Conservation (phyloP, 768 basidiomycete species). For the Nevesoporus exiguus region DNA sequence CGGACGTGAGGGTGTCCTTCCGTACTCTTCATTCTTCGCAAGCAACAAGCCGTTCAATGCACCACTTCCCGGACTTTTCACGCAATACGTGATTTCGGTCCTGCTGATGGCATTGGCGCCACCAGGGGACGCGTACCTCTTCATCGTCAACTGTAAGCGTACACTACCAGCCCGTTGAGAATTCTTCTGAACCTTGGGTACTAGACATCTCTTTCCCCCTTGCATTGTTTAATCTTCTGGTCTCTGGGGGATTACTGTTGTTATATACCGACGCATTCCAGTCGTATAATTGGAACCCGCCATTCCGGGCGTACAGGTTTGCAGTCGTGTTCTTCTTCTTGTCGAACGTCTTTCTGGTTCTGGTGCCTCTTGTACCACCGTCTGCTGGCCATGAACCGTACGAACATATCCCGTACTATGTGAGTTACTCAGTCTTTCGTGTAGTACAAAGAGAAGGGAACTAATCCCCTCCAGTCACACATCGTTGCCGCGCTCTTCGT, state of each 20-base stretch:
- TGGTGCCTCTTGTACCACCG: constrained; percentile 64
- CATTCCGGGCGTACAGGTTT: constrained; percentile 52
- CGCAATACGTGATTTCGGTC: constrained; percentile 61
- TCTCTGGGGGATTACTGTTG: constrained; percentile 61
- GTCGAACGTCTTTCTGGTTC: constrained; percentile 62
- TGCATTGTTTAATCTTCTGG: constrained; percentile 54
- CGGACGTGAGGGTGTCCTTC: constrained; percentile 50
- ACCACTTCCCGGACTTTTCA: constrained; percentile 59
- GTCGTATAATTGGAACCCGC: constrained; percentile 57
- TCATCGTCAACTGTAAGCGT: constrained; percentile 59
- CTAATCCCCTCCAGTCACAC: constrained; percentile 40
- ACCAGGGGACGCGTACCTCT: constrained; percentile 71
- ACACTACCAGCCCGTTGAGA: neutral
- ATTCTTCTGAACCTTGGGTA: neutral
- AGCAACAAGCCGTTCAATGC: constrained; percentile 69
- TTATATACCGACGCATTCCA: constrained; percentile 47
- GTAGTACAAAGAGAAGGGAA: neutral
- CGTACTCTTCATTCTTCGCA: constrained; percentile 62
- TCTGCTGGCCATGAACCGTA: constrained; percentile 48
- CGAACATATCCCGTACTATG: constrained; percentile 64
- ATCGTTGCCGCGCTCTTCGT: constrained; percentile 44
- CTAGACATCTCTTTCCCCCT: constrained; percentile 59
- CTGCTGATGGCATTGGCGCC: constrained; percentile 54
- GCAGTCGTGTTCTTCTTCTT: constrained; percentile 54
- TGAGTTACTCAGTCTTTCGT: constrained; percentile 31